A percentile compares a stretch with the other conserved stretches of the same genome.
These are phyloP conservation scores for Akanthomyces uredinophilus DNA, from an alignment of 2,329 filamentous ascomycete species.

Conservation along the genomic window DNA sequence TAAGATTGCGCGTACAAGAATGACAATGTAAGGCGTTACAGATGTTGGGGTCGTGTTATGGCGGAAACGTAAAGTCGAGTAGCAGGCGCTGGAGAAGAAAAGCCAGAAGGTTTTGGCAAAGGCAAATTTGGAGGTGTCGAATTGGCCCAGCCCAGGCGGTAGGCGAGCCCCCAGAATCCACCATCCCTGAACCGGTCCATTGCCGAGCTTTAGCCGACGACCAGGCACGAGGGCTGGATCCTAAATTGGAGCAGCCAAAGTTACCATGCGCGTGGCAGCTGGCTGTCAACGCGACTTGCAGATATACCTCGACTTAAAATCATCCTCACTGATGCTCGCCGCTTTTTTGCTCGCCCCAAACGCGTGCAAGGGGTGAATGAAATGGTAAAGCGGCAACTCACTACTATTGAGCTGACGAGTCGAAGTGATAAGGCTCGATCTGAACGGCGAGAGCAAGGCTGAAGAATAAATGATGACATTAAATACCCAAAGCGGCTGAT, in stretches of 20 bases:
- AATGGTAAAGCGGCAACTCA: too few species aligned
- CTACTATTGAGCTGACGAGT: too few species aligned
- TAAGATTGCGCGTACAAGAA: conserved; percentile 10
- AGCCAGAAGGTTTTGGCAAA: conserved; percentile 30
- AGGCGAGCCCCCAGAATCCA: conserved; percentile 10
- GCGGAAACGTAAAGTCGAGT: conserved; percentile 8
- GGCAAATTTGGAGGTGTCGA: conserved; percentile 28
- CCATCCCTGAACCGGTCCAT: conserved; percentile 16
- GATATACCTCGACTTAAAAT: not conserved
- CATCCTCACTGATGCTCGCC: not conserved
- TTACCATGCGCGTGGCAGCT: not conserved
- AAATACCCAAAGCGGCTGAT: too few species aligned
- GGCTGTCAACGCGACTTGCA: not conserved
- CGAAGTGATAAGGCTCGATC: too few species aligned
- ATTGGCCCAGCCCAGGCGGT: conserved; percentile 9
- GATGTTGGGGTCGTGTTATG: conserved; percentile 25
- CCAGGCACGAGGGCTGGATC: conserved; percentile 30
- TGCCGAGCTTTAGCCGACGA: conserved; percentile 28
- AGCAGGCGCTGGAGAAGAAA: conserved; percentile 21
- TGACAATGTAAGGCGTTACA: conserved; percentile 10
- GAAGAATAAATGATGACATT: too few species aligned
- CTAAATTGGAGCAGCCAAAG: conserved; percentile 21
- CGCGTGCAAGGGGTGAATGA: too few species aligned
- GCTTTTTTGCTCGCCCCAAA: not conserved
- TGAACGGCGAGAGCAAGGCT: too few species aligned